These are phyloP conservation scores for Monilinia vaccinii-corymbosi DNA, from an alignment of 2,329 filamentous ascomycete species.

Conservation along the genomic window DNA sequence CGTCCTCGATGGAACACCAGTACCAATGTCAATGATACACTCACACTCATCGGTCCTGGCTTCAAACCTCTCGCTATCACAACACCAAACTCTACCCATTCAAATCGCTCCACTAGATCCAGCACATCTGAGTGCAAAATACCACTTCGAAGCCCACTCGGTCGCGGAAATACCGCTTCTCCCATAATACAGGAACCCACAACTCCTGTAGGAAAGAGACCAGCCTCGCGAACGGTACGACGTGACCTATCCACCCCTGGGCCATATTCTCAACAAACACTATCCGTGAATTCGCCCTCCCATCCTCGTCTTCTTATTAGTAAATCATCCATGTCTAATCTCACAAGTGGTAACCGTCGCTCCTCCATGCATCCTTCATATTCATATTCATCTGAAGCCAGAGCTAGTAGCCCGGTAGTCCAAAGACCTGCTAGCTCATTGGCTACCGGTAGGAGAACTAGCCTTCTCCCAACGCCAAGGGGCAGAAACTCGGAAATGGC, in stretches of 20 bases:
- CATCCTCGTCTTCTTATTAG: slow-evolving; percentile 23
- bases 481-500: slow-evolving; percentile 28
- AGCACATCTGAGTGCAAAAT: slow-evolving; percentile 24
- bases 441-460: slow-evolving; percentile 41
- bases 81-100: slow-evolving; percentile 24
- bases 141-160: slow-evolving; percentile 26
- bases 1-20: slow-evolving; percentile 67
- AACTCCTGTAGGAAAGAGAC: slow-evolving; percentile 25
- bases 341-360: slow-evolving; percentile 36
- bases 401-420: slow-evolving; percentile 22
- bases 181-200: slow-evolving; percentile 16
- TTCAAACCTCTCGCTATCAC: slow-evolving; percentile 54
- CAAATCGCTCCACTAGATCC: slow-evolving; percentile 16
- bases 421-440: slow-evolving; percentile 48
- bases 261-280: slow-evolving; percentile 38
- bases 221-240: slow-evolving; percentile 36
- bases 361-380: slow-evolving; percentile 43
- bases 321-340: slow-evolving; percentile 36
- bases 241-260: slow-evolving; percentile 47
- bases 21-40: slow-evolving; percentile 53
- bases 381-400: slow-evolving; percentile 29
- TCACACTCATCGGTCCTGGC: slow-evolving; percentile 59
- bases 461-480: slow-evolving; percentile 41
- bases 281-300: slow-evolving; percentile 35
- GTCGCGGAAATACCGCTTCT: slow-evolving; percentile 25